Percentiles rank a stretch among this genome's conserved stretches.
Evolutionary conservation across 805 yeast species (phyloP).

Genomic region (Saturnispora diversa): DNA sequence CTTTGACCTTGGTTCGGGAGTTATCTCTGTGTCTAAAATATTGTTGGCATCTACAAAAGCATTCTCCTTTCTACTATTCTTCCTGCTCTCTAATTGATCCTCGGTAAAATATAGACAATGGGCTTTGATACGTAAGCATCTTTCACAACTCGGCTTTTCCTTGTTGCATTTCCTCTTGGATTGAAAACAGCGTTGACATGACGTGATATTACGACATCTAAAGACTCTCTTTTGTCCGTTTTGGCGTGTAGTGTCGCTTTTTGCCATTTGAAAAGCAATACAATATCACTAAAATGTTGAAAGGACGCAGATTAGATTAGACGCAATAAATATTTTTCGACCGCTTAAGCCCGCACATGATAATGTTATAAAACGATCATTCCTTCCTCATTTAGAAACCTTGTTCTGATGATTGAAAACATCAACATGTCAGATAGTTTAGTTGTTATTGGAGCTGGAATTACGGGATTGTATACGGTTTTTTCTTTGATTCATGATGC

Average conservation of each 20-base stretch:
- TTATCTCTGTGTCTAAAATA: constrained; percentile 14
- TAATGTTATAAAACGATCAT: not conserved
- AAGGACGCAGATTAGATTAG: too few relatives aligned
- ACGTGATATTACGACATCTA: constrained; percentile 16
- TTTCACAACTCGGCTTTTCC: constrained; percentile 13
- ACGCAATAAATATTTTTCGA: not conserved
- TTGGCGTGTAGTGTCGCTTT: not conserved
- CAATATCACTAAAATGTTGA: too few relatives aligned
- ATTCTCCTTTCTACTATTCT: not conserved
- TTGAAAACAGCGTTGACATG: constrained; percentile 19
- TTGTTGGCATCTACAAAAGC: not conserved
- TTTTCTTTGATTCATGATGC: constrained; percentile 37
- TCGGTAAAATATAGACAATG: constrained; percentile 19
- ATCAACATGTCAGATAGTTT: not conserved
- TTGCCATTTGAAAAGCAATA: not conserved
- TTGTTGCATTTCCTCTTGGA: constrained; percentile 20
- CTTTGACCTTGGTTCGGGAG: constrained; percentile 13
- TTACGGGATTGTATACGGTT: constrained; percentile 57
- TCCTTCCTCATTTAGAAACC: not conserved
- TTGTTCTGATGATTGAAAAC: not conserved
- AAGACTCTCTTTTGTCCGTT: constrained; percentile 6
- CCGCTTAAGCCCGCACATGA: constrained; percentile 1
- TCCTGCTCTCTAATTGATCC: constrained; percentile 11
- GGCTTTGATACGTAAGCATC: constrained; percentile 14
- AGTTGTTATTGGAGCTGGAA: constrained; percentile 46